Conservation (phyloP, 345 rosid genomes). For the Salix dunnii region DNA sequence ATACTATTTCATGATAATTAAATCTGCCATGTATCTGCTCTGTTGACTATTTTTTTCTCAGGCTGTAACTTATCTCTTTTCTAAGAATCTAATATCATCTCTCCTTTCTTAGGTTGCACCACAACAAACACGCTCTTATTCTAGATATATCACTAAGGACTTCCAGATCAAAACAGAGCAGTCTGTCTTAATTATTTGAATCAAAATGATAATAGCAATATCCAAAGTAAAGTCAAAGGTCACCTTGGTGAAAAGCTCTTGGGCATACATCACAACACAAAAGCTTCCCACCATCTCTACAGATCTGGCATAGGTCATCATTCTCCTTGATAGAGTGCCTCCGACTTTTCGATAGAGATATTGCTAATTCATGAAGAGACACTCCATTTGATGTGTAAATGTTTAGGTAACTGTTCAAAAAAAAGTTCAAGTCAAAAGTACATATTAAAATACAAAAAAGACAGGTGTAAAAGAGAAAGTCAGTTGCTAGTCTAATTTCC, state of each 20-base stretch:
- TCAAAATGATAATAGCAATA: background rate
- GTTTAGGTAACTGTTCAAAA: slow-evolving; percentile 67
- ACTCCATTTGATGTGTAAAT: slow-evolving; percentile 96
- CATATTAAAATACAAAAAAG: background rate
- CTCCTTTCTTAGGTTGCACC: background rate
- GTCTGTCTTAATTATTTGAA: background rate
- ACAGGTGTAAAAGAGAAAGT: background rate
- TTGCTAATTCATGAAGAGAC: slow-evolving; percentile 93
- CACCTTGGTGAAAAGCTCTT: slow-evolving; percentile 93
- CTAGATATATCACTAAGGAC: background rate
- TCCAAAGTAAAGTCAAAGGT: slow-evolving; percentile 1
- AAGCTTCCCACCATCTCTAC: slow-evolving; percentile 96
- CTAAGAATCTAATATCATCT: background rate
- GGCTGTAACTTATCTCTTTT: background rate
- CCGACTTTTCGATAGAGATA: slow-evolving; percentile 74
- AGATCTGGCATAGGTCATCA: slow-evolving; percentile 78
- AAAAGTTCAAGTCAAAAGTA: background rate
- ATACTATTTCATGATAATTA: background rate
- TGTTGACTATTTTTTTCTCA: background rate
- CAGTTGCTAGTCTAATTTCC: no score
- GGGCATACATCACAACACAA: slow-evolving; percentile 95
- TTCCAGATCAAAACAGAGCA: background rate
- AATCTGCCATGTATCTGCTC: background rate
- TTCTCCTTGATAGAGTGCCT: slow-evolving; percentile 70
- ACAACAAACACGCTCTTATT: background rate